Evolutionary conservation across 2,329 filamentous ascomycete species (phyloP), one percentile per base, ranked within the genome.

Genomic region (Herpotrichia juniperi): DNA sequence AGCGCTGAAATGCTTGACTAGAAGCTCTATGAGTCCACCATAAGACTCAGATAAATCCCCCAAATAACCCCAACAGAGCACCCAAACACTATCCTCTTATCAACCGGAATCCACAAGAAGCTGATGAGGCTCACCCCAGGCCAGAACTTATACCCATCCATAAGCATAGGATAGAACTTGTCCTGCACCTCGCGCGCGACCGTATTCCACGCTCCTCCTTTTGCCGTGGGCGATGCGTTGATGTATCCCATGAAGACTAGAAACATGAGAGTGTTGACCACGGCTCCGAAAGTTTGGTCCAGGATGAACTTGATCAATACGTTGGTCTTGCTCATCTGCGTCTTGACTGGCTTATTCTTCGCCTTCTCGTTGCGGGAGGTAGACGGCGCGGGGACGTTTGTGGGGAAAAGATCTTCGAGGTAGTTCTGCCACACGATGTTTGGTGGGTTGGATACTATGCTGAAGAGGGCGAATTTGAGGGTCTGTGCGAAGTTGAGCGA

Each of bases 351-450:
- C 43, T 72, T 65, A 45, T 62, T 59, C 35, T 63, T 61, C 37
- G 61, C 61, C 51, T 75, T 71, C 48, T 71, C 63, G 11, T 52
- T 46, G 12, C 60, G 25, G 17, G 64, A 50, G 12, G 62, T 54
- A 19, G 58, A 48, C 5, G 63, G 68, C 48, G 74, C 74, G 4
- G 76, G 62, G 10, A 78, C 43, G 74, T 71, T 37, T 0, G 88
- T 87, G 0, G 92, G 92, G 67, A 91, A 96, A 3, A 79, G 75
- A 5, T 82, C 77, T 74, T 96, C 92, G 46, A 96, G 81, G 67
- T 83, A 90, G 34, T 85, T 82, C 79, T 96, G 92, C 92, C 91
- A 96, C 63, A 90, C 69, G 68, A 91, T 90, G 75, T 97, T 97
- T 39, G 89, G 89, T 2, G 92, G 91, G 34, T 87, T 88, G 72